These are phyloP conservation scores for Tylopilus rubrobrunneus DNA, from an alignment of 768 basidiomycete genomes.

Conservation along the genomic window DNA sequence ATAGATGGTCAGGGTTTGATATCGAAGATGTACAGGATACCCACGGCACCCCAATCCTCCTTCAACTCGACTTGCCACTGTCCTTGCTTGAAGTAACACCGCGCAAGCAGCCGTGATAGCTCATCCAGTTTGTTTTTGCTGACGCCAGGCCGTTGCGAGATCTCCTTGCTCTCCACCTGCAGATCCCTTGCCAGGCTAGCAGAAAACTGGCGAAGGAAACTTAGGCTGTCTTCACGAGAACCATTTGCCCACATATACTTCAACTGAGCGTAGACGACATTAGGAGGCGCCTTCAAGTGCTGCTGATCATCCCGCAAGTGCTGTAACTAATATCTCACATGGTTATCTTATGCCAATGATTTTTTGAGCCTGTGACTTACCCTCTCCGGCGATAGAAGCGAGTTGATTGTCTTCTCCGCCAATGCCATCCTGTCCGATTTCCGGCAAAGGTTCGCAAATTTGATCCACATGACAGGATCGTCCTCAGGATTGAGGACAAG, in stretches of 20 bases:
- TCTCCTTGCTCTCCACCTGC: slow-evolving; percentile 52
- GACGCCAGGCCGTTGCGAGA: slow-evolving; percentile 47
- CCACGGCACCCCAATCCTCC: slow-evolving; percentile 75
- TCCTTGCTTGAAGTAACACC: slow-evolving; percentile 95
- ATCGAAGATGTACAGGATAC: slow-evolving; percentile 25
- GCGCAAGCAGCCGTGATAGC: slow-evolving; percentile 83
- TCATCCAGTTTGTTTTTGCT: slow-evolving; percentile 61
- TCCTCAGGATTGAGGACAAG: slow-evolving; percentile 91
- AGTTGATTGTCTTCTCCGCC: slow-evolving; percentile 96
- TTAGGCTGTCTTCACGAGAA: slow-evolving; percentile 71
- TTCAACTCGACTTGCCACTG: slow-evolving; percentile 87
- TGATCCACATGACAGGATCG: slow-evolving; percentile 97
- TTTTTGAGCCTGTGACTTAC: slow-evolving; percentile 32
- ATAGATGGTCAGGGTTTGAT: slow-evolving; percentile 9
- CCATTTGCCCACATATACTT: slow-evolving; percentile 95
- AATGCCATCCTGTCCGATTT: slow-evolving; percentile 92
- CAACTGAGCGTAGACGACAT: slow-evolving; percentile 93
- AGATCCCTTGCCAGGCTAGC: slow-evolving; percentile 72
- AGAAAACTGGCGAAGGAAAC: slow-evolving; percentile 80
- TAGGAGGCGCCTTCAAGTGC: slow-evolving; percentile 76
- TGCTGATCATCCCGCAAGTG: slow-evolving; percentile 50
- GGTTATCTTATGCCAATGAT: neutral
- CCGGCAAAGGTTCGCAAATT: slow-evolving; percentile 96
- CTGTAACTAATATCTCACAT: slow-evolving; percentile 32
- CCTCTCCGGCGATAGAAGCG: slow-evolving; percentile 73